phyloP scores from a whole-genome alignment of 345 rosid genomes.

The Clarkia xantiana region DNA sequence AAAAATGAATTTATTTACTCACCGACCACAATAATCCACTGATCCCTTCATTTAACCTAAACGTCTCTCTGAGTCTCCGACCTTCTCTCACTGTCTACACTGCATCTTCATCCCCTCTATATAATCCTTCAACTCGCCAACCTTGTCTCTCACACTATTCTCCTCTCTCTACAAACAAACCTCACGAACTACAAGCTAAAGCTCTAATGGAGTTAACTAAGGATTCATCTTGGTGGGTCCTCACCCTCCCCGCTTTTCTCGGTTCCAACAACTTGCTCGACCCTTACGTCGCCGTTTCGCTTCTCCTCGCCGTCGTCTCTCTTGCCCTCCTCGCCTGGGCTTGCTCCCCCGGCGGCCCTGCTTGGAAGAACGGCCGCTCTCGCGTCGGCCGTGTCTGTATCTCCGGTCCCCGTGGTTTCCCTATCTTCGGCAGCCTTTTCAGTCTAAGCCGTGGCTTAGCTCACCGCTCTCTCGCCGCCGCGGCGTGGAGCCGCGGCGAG shows the following conservation, averaged over 20 bases:
- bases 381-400: conserved; percentile 27
- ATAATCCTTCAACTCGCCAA: neutral
- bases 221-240: conserved; percentile 46
- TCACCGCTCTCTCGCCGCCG: conserved; percentile 51
- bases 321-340: conserved; percentile 41
- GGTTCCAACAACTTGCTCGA: conserved; percentile 22
- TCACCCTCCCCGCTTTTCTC: conserved; percentile 46
- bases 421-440: conserved; percentile 63
- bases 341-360: conserved; percentile 44
- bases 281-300: conserved; percentile 18
- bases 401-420: conserved; percentile 62
- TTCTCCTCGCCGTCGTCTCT: conserved; percentile 21
- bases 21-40: too few species aligned
- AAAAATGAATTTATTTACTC: too few species aligned
- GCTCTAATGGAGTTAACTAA: conserved; percentile 13
- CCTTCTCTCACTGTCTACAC: neutral
- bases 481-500: conserved; percentile 30
- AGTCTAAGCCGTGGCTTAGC: conserved; percentile 53
- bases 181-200: neutral
- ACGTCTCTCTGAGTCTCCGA: too few species aligned
- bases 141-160: conserved; percentile 1
- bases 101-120: neutral
- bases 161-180: neutral
- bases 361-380: conserved; percentile 58
- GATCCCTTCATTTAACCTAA: too few species aligned